phyloP scores from a whole-genome alignment of 2,329 filamentous ascomycete species.

The Diplodia intermedia region DNA sequence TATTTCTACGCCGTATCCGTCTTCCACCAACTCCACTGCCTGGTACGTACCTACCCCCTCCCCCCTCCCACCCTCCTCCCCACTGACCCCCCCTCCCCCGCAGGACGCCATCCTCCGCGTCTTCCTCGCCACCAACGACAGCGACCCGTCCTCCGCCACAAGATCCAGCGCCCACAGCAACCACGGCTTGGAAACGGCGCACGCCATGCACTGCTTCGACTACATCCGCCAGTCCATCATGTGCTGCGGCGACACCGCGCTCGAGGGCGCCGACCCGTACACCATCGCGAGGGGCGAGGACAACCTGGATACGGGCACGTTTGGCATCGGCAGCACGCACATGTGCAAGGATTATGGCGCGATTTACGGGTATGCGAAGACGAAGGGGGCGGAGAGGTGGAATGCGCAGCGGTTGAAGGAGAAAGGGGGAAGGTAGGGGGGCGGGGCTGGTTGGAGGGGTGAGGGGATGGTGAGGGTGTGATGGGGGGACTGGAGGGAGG shows the following conservation, averaged over 20 bases:
- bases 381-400: background rate
- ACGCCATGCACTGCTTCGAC: conserved; percentile 49
- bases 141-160: background rate
- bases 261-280: conserved; percentile 38
- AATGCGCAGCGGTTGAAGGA: no score
- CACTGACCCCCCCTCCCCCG: background rate
- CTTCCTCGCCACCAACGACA: background rate
- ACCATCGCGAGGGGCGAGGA: background rate
- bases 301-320: background rate
- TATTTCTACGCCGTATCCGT: conserved; percentile 38
- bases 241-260: conserved; percentile 43
- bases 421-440: no score
- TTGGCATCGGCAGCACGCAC: background rate
- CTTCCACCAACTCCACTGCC: conserved; percentile 41
- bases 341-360: background rate
- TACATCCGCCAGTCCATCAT: conserved; percentile 47
- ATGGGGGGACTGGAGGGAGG: no score
- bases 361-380: background rate
- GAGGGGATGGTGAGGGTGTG: no score
- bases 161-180: no score
- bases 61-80: background rate
- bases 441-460: no score
- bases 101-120: background rate
- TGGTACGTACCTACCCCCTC: conserved; percentile 10
- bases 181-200: conserved; percentile 19